Base-by-base conservation (phyloP, 768 basidiomycete genomes). In the Postia placenta region DNA sequence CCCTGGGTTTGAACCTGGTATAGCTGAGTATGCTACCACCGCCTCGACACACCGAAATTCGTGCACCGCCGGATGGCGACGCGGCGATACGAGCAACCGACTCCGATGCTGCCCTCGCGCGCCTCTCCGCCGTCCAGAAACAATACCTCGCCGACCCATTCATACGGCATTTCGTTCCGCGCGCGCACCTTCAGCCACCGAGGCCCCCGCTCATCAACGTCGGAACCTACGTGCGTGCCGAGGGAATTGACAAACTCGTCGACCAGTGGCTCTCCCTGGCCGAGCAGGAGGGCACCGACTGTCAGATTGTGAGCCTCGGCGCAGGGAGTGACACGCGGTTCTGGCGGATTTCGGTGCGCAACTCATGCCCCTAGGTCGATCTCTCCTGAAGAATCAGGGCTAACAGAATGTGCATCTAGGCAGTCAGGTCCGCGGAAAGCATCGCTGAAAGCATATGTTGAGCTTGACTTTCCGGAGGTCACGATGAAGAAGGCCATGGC, bases 301-400 rank as follows among this genome's bases (percentile, higher is more conserved):
- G 80, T 55, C 96, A 98, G 72, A 84, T 98, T 47, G 78, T 98
- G n/a, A 95, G 90, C 65, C 66, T 97, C 25, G 96, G 96, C 0
- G 87, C 94, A 1, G 96, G 96, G 20, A 97, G 91, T 58, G 96
- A 99, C 68, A 92, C 92, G 2, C 73, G 96, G 46, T 98, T 89
- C 64, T 99, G 95, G 93, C 75, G 93, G 48, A 70, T 95, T 58
- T 77, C 74, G 70, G 92, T 91, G 69, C 69, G 87, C 77, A 24
- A 19, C 19, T n/a, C n/a, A n/a, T 24, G 12, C 38, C 26, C 20
- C 17, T 23, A 39, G 28, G 33, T 36, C 35, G 42, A 4, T 42
- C 33, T 9, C 39, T 17, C 39, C 19, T 40, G 37, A 19, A 35
- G 26, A n/a, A 17, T 17, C 26, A 19, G 30, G 26, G 35, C n/a